These are phyloP conservation scores for Aspergillus chevalieri DNA, from an alignment of 2,329 filamentous ascomycete species.

Conservation along the genomic window DNA sequence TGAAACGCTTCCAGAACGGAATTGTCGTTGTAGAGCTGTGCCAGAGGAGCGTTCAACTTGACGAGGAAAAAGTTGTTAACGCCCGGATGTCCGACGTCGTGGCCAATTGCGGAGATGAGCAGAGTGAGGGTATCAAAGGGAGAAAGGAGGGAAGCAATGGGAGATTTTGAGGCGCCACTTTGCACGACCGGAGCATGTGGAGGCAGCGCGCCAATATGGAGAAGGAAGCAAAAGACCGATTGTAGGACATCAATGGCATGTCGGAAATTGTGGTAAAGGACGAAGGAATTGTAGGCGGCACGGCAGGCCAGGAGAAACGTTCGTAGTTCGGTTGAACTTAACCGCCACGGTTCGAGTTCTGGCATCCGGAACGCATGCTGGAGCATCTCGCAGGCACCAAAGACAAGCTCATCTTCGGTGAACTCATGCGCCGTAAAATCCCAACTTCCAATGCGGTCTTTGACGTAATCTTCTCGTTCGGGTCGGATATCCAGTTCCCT, in stretches of 20 bases:
- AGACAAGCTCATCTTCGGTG: constrained; percentile 80
- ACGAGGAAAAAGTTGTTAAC: constrained; percentile 97
- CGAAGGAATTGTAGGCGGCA: constrained; percentile 91
- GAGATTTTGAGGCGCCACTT: constrained; percentile 43
- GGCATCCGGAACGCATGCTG: constrained; percentile 78
- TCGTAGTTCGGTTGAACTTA: constrained; percentile 76
- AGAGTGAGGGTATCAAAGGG: constrained; percentile 86
- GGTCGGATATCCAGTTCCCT: constrained; percentile 62
- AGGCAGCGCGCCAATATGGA: constrained; percentile 70
- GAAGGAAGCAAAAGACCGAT: constrained; percentile 82
- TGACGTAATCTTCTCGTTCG: constrained; percentile 61
- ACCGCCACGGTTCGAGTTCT: constrained; percentile 72
- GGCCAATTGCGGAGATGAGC: constrained; percentile 90
- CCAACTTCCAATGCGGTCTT: constrained; percentile 69
- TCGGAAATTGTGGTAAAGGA: constrained; percentile 96
- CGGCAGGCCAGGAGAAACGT: constrained; percentile 83
- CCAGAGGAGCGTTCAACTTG: constrained; percentile 83
- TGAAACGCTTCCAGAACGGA: constrained; percentile 97
- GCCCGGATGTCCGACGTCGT: constrained; percentile 94
- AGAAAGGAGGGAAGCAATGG: constrained; percentile 67
- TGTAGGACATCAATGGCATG: constrained; percentile 96
- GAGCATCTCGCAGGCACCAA: constrained; percentile 81
- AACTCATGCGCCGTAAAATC: constrained; percentile 85
- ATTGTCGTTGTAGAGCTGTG: constrained; percentile 92
- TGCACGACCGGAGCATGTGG: constrained; percentile 50